phyloP scores from a whole-genome alignment of 2,329 filamentous ascomycete species.

The Botrytis fabae region DNA sequence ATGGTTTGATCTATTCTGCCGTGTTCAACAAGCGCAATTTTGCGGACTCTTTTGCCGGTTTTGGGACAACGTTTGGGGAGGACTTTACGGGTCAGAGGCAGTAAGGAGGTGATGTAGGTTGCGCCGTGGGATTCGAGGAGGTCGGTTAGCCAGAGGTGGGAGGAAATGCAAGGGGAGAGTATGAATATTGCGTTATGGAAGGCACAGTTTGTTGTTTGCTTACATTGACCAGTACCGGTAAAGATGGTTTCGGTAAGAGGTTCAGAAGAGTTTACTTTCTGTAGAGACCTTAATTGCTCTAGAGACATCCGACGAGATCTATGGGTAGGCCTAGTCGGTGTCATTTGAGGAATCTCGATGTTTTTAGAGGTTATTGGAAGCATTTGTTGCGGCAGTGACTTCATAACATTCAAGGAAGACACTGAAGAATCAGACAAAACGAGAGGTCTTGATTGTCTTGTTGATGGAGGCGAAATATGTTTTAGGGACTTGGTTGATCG shows the following conservation, averaged over 20 bases:
- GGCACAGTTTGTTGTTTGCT: slow-evolving; percentile 24
- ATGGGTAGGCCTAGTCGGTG: background rate
- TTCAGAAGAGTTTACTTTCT: background rate
- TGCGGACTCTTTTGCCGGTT: slow-evolving; percentile 32
- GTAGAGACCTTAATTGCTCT: background rate
- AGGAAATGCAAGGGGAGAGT: slow-evolving; percentile 34
- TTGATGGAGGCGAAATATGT: background rate
- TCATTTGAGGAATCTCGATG: background rate
- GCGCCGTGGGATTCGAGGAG: slow-evolving; percentile 33
- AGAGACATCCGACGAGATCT: background rate
- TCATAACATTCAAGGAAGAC: background rate
- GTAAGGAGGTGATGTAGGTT: slow-evolving; percentile 27
- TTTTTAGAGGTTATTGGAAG: background rate
- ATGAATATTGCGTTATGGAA: slow-evolving; percentile 34
- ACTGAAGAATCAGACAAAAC: background rate
- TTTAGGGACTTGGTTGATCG: background rate
- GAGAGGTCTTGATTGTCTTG: background rate
- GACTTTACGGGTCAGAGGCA: slow-evolving; percentile 24
- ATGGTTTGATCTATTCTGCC: slow-evolving; percentile 37
- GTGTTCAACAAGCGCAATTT: slow-evolving; percentile 43
- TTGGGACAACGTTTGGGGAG: slow-evolving; percentile 27
- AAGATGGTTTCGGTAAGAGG: slow-evolving; percentile 1
- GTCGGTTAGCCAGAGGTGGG: slow-evolving; percentile 27
- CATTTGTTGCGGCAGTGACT: background rate
- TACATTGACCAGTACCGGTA: slow-evolving; percentile 28